These are phyloP conservation scores for Xylariaceae sp. DNA, from an alignment of 2,329 filamentous ascomycete genomes.

Conservation along the genomic window DNA sequence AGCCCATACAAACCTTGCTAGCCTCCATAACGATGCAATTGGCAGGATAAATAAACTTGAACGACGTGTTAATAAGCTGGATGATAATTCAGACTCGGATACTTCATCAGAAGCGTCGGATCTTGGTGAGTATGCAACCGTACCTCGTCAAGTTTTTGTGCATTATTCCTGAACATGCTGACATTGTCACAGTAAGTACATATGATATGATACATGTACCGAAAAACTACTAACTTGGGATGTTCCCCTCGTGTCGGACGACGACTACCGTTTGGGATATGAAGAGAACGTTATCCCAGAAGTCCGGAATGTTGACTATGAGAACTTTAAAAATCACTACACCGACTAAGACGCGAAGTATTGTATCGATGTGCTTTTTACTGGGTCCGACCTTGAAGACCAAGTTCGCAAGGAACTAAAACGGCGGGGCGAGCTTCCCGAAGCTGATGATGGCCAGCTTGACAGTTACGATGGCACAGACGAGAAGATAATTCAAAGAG, in stretches of 20 bases:
- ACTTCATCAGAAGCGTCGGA: slow-evolving; percentile 2
- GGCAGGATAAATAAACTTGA: slow-evolving; percentile 3
- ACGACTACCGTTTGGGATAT: slow-evolving; percentile 2
- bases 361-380: slow-evolving; percentile 6
- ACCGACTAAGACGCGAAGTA: slow-evolving; percentile 3
- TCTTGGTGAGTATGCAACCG: no score
- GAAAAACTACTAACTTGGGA: no score
- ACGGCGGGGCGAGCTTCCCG: not conserved
- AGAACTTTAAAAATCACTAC: slow-evolving; percentile 10
- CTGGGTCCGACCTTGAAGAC: slow-evolving; percentile 2
- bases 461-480: slow-evolving; percentile 4
- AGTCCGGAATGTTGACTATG: slow-evolving; percentile 6
- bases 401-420: slow-evolving; percentile 5
- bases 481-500: slow-evolving; percentile 5
- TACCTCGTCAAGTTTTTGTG: no score
- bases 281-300: slow-evolving; percentile 4
- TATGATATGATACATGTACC: no score
- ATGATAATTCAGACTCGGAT: not conserved
- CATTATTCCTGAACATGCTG: no score
- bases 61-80: slow-evolving; percentile 2
- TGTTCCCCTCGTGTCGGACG: no score
- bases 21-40: slow-evolving; percentile 3
- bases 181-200: no score
- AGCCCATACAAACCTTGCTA: not conserved
- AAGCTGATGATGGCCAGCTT: not conserved